These are phyloP conservation scores for Ophiostoma ips DNA, from an alignment of 2,329 filamentous ascomycete genomes.

Conservation along the genomic window DNA sequence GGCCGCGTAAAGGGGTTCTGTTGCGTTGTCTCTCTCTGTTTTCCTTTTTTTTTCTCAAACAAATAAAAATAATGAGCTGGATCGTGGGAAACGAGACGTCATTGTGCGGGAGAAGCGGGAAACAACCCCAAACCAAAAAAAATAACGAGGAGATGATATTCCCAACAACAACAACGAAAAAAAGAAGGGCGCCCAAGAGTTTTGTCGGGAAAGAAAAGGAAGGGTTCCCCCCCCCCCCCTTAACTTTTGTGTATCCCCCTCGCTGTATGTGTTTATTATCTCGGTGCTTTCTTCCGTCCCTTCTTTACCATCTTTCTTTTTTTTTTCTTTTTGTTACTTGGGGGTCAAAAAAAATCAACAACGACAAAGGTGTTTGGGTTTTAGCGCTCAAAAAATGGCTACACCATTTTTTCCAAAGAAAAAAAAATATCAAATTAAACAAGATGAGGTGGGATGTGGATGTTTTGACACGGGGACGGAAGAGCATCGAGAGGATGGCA, in stretches of 20 bases:
- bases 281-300: conserved; percentile 4
- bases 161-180: no score
- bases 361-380: conserved; percentile 2
- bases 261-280: not conserved
- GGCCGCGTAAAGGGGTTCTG: conserved; percentile 29
- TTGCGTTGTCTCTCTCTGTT: not conserved
- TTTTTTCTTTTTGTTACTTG: conserved; percentile 1
- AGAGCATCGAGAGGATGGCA: not conserved
- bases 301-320: not conserved
- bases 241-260: not conserved
- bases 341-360: conserved; percentile 3
- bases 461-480: not conserved
- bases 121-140: not conserved
- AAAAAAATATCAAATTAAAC: not conserved
- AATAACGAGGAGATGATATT: not conserved
- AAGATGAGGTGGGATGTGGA: no score
- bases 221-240: not conserved
- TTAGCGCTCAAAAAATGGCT: conserved; percentile 5
- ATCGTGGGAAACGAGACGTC: not conserved
- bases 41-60: not conserved
- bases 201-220: not conserved
- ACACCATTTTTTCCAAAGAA: not conserved
- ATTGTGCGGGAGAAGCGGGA: not conserved
- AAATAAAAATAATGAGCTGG: conserved; percentile 2
- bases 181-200: not conserved